These are phyloP conservation scores for Diaporthe eres DNA, from an alignment of 2,329 filamentous ascomycete species.

Conservation along the genomic window DNA sequence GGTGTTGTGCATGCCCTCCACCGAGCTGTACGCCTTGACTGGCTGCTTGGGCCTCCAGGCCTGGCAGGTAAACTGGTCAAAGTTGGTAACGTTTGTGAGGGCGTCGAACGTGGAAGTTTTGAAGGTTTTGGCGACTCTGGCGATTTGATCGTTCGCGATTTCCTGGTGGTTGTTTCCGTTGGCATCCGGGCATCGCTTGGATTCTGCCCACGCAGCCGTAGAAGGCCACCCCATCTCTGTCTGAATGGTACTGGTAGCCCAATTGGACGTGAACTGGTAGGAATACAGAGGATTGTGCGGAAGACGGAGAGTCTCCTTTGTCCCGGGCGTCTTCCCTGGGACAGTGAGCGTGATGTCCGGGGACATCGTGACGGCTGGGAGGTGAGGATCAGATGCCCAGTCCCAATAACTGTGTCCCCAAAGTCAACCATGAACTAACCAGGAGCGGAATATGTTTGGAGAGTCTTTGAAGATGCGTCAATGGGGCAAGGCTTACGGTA, in stretches of 20 bases:
- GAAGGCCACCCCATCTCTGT: neutral
- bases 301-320: neutral
- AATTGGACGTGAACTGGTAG: conserved; percentile 1
- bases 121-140: neutral
- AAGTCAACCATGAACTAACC: neutral
- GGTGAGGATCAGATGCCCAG: conserved; percentile 18
- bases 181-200: conserved; percentile 25
- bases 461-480: neutral
- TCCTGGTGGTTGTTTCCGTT: conserved; percentile 22
- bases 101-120: conserved; percentile 9
- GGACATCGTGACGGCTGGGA: conserved; percentile 5
- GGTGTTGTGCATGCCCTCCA: conserved; percentile 30
- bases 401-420: neutral
- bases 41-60: conserved; percentile 20
- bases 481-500: conserved; percentile 1
- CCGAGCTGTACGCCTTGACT: conserved; percentile 12
- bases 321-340: neutral
- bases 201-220: conserved; percentile 18
- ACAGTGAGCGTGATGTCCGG: conserved; percentile 22
- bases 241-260: neutral
- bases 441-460: no score
- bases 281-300: neutral
- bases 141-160: conserved; percentile 4
- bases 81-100: conserved; percentile 18
- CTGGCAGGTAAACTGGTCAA: conserved; percentile 29